phyloP scores from a whole-genome alignment of 768 basidiomycete genomes.

The Suillus variegatus region DNA sequence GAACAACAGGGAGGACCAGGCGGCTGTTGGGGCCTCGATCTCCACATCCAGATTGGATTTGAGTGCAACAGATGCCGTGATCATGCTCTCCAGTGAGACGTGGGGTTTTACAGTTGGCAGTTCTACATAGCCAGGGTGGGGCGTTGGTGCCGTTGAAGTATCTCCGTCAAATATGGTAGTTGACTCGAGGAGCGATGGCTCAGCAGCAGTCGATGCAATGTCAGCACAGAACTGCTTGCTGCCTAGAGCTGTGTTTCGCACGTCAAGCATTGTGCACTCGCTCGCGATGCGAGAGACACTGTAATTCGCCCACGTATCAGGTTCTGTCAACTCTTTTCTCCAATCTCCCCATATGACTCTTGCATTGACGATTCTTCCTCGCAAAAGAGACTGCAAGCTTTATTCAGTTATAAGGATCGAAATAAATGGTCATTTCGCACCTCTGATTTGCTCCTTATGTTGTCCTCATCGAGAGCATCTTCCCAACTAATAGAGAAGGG shows the following conservation, averaged over 20 bases:
- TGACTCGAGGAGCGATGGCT: slow-evolving; percentile 4
- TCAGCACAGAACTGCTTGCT: slow-evolving; percentile 26
- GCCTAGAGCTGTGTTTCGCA: slow-evolving; percentile 56
- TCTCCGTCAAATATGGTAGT: slow-evolving; percentile 22
- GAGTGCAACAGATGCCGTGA: slow-evolving; percentile 68
- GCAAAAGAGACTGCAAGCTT: slow-evolving; percentile 57
- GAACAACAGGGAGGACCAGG: slow-evolving; percentile 55
- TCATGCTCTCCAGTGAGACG: slow-evolving; percentile 78
- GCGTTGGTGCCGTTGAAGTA: slow-evolving; percentile 26
- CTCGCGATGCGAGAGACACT: slow-evolving; percentile 61
- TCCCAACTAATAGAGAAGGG: slow-evolving; percentile 76
- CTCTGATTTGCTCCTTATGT: slow-evolving; percentile 73
- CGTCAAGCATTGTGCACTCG: slow-evolving; percentile 70
- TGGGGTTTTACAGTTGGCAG: slow-evolving; percentile 31
- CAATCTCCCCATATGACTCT: slow-evolving; percentile 69
- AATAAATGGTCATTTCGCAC: slow-evolving; percentile 38
- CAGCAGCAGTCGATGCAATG: slow-evolving; percentile 4
- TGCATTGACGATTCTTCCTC: slow-evolving; percentile 74
- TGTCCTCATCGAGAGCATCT: slow-evolving; percentile 63
- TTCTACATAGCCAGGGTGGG: slow-evolving; percentile 36
- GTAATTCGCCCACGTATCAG: slow-evolving; percentile 68
- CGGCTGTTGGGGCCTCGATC: slow-evolving; percentile 49
- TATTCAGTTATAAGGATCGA: slow-evolving; percentile 6
- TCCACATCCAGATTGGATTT: slow-evolving; percentile 71
- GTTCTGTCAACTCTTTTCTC: slow-evolving; percentile 59